phyloP scores from a whole-genome alignment of 2,329 filamentous ascomycete species.

The Trichoderma sp. region DNA sequence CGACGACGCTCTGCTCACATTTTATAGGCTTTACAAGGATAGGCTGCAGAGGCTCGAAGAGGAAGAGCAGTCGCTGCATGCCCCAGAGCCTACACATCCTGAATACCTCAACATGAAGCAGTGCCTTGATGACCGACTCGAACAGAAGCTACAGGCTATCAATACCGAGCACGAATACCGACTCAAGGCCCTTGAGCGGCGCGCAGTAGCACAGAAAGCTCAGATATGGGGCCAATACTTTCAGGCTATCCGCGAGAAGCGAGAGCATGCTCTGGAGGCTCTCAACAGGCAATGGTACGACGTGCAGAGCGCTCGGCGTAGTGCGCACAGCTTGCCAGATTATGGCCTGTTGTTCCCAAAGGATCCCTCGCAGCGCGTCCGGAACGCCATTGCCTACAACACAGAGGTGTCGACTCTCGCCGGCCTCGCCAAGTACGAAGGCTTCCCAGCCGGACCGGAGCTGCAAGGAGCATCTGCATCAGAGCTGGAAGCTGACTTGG shows the following conservation, averaged over 20 bases:
- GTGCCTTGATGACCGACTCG: conserved; percentile 78
- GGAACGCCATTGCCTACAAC: conserved; percentile 89
- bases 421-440: conserved; percentile 90
- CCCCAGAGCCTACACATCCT: conserved; percentile 73
- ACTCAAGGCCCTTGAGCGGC: conserved; percentile 69
- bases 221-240: conserved; percentile 91
- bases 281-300: conserved; percentile 91
- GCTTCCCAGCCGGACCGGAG: conserved; percentile 91
- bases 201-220: conserved; percentile 77
- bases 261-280: conserved; percentile 76
- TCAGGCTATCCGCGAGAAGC: conserved; percentile 78
- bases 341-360: conserved; percentile 81
- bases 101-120: conserved; percentile 90
- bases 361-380: conserved; percentile 73
- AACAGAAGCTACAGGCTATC: conserved; percentile 77
- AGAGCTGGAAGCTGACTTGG: conserved; percentile 84
- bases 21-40: conserved; percentile 77
- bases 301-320: conserved; percentile 84
- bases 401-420: conserved; percentile 90
- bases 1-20: conserved; percentile 28
- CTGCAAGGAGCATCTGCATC: conserved; percentile 70
- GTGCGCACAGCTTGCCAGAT: conserved; percentile 76
- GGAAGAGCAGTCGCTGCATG: conserved; percentile 63
- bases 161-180: conserved; percentile 73
- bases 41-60: conserved; percentile 77